These are phyloP conservation scores for Circinella umbellata DNA, from an alignment of 371 early-diverging fungal genomes.

Conservation along the genomic window DNA sequence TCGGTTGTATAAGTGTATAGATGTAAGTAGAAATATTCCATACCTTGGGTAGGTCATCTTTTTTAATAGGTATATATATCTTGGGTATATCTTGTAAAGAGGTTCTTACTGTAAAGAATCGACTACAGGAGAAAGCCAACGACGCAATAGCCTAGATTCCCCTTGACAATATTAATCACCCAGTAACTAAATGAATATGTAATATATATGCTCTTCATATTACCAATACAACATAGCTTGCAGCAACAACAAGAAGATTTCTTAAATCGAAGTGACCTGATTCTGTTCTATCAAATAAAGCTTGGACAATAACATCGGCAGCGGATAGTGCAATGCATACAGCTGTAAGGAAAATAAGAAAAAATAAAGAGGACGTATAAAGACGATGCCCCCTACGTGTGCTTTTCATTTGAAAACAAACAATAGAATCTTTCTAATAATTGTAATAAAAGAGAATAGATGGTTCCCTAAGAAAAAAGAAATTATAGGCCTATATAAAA, in stretches of 20 bases:
- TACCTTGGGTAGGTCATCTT: constrained; percentile 69
- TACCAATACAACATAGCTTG: constrained; percentile 62
- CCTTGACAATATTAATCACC: neutral
- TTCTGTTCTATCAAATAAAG: constrained; percentile 47
- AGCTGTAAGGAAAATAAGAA: constrained; percentile 42
- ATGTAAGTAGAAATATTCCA: neutral
- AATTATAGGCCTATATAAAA: too few species aligned
- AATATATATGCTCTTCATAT: neutral
- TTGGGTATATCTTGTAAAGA: constrained; percentile 74
- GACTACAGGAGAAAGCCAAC: constrained; percentile 59
- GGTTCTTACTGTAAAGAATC: constrained; percentile 58
- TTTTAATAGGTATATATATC: constrained; percentile 67
- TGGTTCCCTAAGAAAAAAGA: too few species aligned
- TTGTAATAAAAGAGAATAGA: neutral
- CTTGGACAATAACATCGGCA: constrained; percentile 66
- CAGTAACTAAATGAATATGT: neutral
- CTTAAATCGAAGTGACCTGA: constrained; percentile 49
- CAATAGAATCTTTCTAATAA: too few species aligned
- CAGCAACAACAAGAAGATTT: constrained; percentile 60
- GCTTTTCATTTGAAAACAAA: constrained; percentile 16
- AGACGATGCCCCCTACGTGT: constrained; percentile 29
- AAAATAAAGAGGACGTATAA: constrained; percentile 44
- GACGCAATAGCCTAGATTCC: constrained; percentile 38
- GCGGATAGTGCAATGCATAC: constrained; percentile 65
- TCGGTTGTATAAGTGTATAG: too few species aligned